Evolutionary conservation across 345 rosid genomes (phyloP), one percentile per base, ranked within the genome.

Genomic region (Murraya koenigii): DNA sequence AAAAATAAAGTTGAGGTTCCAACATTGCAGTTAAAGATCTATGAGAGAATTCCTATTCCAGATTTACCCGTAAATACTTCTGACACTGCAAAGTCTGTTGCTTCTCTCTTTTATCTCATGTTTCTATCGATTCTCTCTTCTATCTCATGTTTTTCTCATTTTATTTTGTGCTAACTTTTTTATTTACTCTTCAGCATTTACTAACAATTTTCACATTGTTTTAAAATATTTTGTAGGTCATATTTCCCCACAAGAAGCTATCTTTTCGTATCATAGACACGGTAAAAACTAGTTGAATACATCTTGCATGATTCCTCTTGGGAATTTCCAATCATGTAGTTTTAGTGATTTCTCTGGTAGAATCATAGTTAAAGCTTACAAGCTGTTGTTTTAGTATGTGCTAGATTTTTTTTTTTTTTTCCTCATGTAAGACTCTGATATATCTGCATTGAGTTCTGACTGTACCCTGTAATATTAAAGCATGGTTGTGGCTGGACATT

Each of bases 211-310:
- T 80, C 55, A 54, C 70, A 66, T 56, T 71, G 77, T 68, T 76
- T 63, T 69, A 67, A 55, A 82, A 75, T 78, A 74, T 54, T 66
- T 35, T 89, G 78, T 78, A 95, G 98, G 99, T 95, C 56, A 81
- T 93, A 82, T 95, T 95, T 72, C 99, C 99, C 84, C 90, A 95
- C 85, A 95, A 89, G 87, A 93, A 93, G 90, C 89, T 95, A 69
- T 95, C 94, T 74, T 95, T 95, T 83, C 97, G 98, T 77, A 89
- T 95, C 85, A 88, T 95, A 71, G 99, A 95, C 91, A 91, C 97
- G 83, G 99, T 95, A 90, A 82, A 88, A 76, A 44, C 72, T 70
- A 70, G 36, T 80, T 62, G 67, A 79, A 77, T 69, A 65, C 47
- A 66, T 78, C 4, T 68, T 72, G 22, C 38, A 64, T 15, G 25